Base-by-base conservation (phyloP, 140 eudicot species). In the Ambrosia hybrid region DNA sequence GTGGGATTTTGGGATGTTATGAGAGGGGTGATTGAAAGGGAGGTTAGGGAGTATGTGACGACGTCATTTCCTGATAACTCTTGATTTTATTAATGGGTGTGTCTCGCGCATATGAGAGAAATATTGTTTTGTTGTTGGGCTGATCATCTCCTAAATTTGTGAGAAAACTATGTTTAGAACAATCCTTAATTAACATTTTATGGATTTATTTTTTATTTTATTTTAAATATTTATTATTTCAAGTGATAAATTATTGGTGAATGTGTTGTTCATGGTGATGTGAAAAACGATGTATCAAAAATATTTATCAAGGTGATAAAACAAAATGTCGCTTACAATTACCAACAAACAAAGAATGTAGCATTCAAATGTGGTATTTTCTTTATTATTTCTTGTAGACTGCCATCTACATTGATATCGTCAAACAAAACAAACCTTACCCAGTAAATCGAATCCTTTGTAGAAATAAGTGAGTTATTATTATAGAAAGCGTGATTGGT, bases 11-110 rank as follows among this genome's bases (percentile, higher is more conserved):
- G 87, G 91, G 91, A 83, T 49, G 84, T 46, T 55, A 88, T 85
- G 95, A 83, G 91, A 76, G 74, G 78, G 48, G 95, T 83, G 57
- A 88, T 88, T 57, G 95, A 86, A 41, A 88, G 79, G 74, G 95
- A 88, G 78, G 95, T 88, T 72, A 73, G 87, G 69, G 95, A 88
- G 16, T 85, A 83, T 12, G 95, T 83, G 21, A 74, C 88, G 80
- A 17, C 90, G 79, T 82, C 94, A 86, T 84, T 79, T 63, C 71
- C 70, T 55, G 86, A 85, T 21, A 30, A 59, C 65, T 77, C 86
- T 38, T 80, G 85, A 63, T 83, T 82, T 69, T 83, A 17, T 41
- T 76, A 64, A 41, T 9, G 48, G 48, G 8, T 43, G 48, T 43
- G 48, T 43, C 9, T 43, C 26, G 26, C 34, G 2, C 48, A 43